A percentile compares a stretch with the other conserved stretches of the same genome.
Conservation (phyloP, 2,329 filamentous ascomycete genomes). For the Diaporthe velutina region DNA sequence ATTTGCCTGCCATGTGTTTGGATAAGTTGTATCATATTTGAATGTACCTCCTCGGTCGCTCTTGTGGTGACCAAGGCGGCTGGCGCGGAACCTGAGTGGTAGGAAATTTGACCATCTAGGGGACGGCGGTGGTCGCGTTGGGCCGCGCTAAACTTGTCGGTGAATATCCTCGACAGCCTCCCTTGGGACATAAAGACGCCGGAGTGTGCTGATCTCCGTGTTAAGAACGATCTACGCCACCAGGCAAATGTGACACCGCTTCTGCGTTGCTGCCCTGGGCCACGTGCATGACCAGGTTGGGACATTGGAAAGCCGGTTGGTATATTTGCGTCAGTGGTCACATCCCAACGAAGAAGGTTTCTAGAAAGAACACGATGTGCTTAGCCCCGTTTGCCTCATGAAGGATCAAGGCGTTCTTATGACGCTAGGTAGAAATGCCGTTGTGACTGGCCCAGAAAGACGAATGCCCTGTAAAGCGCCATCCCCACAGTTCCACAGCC, state of each 20-base stretch:
- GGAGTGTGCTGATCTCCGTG: neutral
- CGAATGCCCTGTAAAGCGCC: neutral
- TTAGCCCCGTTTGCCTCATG: neutral
- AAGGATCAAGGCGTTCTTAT: neutral
- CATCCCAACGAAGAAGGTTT: neutral
- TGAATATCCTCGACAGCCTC: neutral
- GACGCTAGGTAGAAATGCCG: neutral
- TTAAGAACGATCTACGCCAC: neutral
- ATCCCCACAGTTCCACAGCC: neutral
- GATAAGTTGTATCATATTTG: neutral
- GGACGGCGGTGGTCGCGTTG: neutral
- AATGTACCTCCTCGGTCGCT: too few relatives aligned
- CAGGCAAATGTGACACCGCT: neutral
- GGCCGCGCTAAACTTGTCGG: neutral
- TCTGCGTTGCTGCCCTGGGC: too few relatives aligned
- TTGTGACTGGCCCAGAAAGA: constrained; percentile 1
- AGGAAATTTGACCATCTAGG: neutral
- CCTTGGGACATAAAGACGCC: neutral
- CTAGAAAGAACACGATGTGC: neutral
- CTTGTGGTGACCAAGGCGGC: neutral
- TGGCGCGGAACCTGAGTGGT: neutral
- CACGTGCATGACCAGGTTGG: neutral
- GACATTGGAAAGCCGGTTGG: neutral
- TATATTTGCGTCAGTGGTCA: neutral
- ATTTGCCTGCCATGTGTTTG: too few relatives aligned